Conservation (phyloP, 345 rosid species). For the Kandelia obovata region DNA sequence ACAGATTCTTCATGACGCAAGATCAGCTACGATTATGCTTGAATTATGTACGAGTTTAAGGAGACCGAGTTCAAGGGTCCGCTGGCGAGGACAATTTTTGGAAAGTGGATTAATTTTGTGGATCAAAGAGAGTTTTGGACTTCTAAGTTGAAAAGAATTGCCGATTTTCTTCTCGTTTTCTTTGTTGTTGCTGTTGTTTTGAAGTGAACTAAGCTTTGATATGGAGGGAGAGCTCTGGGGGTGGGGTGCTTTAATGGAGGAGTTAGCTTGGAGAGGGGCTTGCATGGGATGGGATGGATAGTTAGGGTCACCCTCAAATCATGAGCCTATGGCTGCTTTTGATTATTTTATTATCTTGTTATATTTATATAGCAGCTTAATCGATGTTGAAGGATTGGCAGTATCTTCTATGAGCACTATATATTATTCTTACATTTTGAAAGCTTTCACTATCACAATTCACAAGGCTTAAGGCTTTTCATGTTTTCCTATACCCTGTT, state of each 20-base stretch:
- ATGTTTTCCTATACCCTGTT: neutral
- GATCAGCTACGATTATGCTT: neutral
- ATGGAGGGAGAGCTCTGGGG: slow-evolving; percentile 8
- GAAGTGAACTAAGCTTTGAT: slow-evolving; percentile 11
- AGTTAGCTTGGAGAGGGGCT: neutral
- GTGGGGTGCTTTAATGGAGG: slow-evolving; percentile 11
- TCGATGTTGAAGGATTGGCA: slow-evolving; percentile 11
- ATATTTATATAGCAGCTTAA: slow-evolving; percentile 14
- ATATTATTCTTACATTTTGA: slow-evolving; percentile 16
- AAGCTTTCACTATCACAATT: neutral
- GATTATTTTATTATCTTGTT: slow-evolving; percentile 9
- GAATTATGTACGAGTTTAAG: neutral
- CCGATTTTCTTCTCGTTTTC: neutral
- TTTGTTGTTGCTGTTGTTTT: slow-evolving; percentile 1
- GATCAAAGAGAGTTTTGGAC: neutral
- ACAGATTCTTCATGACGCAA: slow-evolving; percentile 13
- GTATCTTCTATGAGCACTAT: slow-evolving; percentile 9
- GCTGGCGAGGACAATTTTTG: neutral
- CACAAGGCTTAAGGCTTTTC: too few species aligned
- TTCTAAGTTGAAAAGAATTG: neutral
- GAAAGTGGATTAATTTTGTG: neutral
- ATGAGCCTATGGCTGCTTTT: slow-evolving; percentile 11
- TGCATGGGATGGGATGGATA: slow-evolving; percentile 6
- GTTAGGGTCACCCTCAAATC: slow-evolving; percentile 24
- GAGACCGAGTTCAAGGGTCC: neutral